Evolutionary conservation across 257 asterid genomes (phyloP), one percentile per base, ranked within the genome.

Genomic region (Solanum pinnatisectum): DNA sequence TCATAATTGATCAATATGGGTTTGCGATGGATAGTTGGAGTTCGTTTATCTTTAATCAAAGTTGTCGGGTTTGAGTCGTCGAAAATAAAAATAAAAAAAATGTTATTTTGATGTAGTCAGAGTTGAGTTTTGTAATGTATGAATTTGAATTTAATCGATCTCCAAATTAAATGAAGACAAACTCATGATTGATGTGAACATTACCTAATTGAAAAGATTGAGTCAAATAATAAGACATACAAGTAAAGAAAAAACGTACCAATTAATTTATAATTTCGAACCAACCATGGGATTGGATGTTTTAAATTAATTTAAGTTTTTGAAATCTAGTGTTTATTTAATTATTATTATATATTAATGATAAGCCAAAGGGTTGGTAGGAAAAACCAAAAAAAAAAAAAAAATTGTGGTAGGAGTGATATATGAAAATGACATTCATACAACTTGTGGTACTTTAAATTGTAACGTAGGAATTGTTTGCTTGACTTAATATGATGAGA

Each of bases 51-150:
- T 23, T 65, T 65, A 65, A 65, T 11, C 4, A 65, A 5, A 8
- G 4, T 11, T 65, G 0, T 65, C 4, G 4, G 0, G 0, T 25
- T 65, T 0, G 4, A 25, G 5, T 11, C 3, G 1, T 1, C 4
- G 1, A 3, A 65, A 0, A 65, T 0, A 0, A 10, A 63, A 11
- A n/a, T n/a, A n/a, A 42, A 22, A 9, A 60, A 42, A 44, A 3
- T 52, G 10, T 0, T 59, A 8, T 59, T 20, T 5, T 59, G 20
- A 4, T 13, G 2, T 6, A 0, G 7, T 46, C 12, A 8, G 0
- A 52, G 18, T 18, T 59, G 2, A 59, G 4, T 59, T 0, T 22
- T 59, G 5, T 12, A 20, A 59, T 59, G 25, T 23, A 3, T 4
- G 20, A 56, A 63, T 63, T 63, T 63, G 0, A 63, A 10, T n/a